These are phyloP conservation scores for Cupressus sempervirens DNA, from an alignment of 75 land plant species.

Conservation along the genomic window DNA sequence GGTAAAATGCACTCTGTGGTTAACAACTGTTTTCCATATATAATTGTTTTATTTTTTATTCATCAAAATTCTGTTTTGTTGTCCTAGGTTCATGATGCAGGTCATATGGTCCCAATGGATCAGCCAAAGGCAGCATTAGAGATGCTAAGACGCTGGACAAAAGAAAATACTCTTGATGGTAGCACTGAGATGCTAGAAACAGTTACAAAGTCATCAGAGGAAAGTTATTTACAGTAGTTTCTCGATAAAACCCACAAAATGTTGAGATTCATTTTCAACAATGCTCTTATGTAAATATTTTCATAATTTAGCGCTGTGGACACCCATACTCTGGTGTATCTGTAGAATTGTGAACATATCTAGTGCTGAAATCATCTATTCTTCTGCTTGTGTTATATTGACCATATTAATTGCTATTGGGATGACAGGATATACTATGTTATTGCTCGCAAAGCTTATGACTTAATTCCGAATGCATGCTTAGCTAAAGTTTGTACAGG, in stretches of 20 bases:
- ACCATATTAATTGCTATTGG: neutral
- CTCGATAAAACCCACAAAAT: neutral
- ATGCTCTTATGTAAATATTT: neutral
- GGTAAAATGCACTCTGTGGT: constrained; percentile 35
- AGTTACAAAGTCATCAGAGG: neutral
- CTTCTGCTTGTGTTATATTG: neutral
- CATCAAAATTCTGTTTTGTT: neutral
- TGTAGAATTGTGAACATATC: neutral
- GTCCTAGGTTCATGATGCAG: constrained; percentile 83
- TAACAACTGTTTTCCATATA: constrained; percentile 6
- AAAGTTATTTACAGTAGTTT: neutral
- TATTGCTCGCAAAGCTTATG: neutral
- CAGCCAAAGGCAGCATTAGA: constrained; percentile 81
- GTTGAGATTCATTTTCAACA: neutral
- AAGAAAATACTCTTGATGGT: constrained; percentile 35
- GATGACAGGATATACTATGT: neutral
- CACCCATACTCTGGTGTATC: neutral
- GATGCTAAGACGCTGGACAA: constrained; percentile 70
- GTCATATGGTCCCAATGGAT: constrained; percentile 99
- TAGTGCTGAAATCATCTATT: neutral
- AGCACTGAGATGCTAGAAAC: constrained; percentile 9
- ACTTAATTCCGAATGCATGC: neutral
- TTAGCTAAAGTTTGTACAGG: neutral
- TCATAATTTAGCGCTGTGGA: neutral
- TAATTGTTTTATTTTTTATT: neutral